Evolutionary conservation across 164 flowering plant genomes (phyloP).

Genomic region (Protea cynaroides): DNA sequence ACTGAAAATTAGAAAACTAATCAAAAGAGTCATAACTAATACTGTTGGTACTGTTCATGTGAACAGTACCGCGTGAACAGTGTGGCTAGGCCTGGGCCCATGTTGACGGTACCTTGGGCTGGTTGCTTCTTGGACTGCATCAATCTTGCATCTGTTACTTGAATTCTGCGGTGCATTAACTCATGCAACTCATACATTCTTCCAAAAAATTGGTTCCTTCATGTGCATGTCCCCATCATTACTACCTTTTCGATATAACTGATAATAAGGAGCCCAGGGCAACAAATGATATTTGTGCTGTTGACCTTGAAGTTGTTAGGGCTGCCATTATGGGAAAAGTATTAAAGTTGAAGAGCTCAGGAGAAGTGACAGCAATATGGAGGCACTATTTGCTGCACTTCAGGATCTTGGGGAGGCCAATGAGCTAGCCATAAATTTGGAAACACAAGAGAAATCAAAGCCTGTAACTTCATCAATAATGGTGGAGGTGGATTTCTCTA

Average conservation of each 20-base stretch:
- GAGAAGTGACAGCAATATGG: slow-evolving; percentile 73
- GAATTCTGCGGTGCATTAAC: slow-evolving; percentile 58
- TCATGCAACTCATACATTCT: slow-evolving; percentile 63
- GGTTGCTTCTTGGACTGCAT: too few species aligned
- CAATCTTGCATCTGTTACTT: slow-evolving; percentile 67
- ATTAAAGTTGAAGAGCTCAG: slow-evolving; percentile 56
- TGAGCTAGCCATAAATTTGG: slow-evolving; percentile 53
- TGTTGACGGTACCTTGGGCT: too few species aligned
- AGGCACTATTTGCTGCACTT: slow-evolving; percentile 60
- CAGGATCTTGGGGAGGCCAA: slow-evolving; percentile 67
- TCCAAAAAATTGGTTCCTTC: slow-evolving; percentile 63
- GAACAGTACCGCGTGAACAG: too few species aligned
- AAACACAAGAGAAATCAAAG: slow-evolving; percentile 41
- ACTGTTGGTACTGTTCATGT: too few species aligned
- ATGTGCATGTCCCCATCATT: slow-evolving; percentile 69
- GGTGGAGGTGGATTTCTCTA: slow-evolving; percentile 22
- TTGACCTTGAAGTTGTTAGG: slow-evolving; percentile 49
- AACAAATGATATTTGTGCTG: slow-evolving; percentile 15
- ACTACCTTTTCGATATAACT: slow-evolving; percentile 37
- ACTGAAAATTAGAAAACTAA: too few species aligned
- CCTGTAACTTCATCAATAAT: slow-evolving; percentile 13
- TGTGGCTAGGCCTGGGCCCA: too few species aligned
- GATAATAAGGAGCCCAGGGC: slow-evolving; percentile 20
- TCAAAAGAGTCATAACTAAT: too few species aligned
- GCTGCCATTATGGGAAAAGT: slow-evolving; percentile 55